These are phyloP conservation scores for Coprinellus micaceus DNA, from an alignment of 768 basidiomycete genomes.

Conservation along the genomic window DNA sequence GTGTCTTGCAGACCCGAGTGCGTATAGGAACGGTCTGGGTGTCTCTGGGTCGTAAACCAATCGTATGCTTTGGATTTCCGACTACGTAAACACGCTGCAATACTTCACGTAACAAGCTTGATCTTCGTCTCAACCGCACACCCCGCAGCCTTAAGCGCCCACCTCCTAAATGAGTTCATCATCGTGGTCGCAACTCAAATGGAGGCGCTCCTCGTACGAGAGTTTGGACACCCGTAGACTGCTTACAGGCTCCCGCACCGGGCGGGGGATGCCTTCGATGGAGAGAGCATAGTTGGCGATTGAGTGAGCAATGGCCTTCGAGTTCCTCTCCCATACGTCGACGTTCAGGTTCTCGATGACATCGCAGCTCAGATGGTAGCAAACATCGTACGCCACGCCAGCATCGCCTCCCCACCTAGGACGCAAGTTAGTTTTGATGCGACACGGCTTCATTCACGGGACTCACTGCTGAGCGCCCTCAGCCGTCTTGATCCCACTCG, in stretches of 20 bases:
- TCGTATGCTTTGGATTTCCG: no score
- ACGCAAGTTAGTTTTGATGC: neutral
- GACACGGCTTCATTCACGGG: no score
- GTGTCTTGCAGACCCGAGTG: no score
- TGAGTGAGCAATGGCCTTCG: conserved; percentile 23
- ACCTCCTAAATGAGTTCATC: conserved; percentile 1
- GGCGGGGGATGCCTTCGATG: conserved; percentile 21
- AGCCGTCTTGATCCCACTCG: conserved; percentile 25
- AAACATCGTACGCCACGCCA: conserved; percentile 26
- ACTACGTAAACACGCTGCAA: no score
- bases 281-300: conserved; percentile 23
- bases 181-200: conserved; percentile 8
- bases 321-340: conserved; percentile 19
- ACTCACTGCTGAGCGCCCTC: conserved; percentile 21
- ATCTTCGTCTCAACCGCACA: no score
- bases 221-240: neutral
- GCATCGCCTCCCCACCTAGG: conserved; percentile 28
- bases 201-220: conserved; percentile 7
- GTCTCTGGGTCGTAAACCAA: no score
- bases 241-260: neutral
- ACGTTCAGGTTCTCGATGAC: conserved; percentile 25
- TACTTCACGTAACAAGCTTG: no score
- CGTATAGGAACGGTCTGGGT: no score
- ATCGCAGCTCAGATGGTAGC: conserved; percentile 29
- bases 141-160: no score